Conservation (phyloP, 257 asterid species). For the Solanum sitiens region DNA sequence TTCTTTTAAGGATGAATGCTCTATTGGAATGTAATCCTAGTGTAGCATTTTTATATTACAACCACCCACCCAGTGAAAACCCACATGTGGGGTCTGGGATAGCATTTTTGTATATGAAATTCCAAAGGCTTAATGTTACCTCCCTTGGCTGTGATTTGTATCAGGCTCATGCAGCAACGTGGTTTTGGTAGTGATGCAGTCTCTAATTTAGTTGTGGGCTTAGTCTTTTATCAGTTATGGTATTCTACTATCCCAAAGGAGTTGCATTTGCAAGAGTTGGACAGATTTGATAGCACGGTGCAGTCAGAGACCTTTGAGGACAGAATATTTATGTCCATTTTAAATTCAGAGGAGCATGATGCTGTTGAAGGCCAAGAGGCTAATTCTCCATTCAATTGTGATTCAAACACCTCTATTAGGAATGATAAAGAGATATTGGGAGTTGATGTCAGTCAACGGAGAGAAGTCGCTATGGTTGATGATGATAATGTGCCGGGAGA, state of each 20-base stretch:
- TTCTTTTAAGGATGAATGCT: not conserved
- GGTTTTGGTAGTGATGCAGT: slow-evolving; percentile 49
- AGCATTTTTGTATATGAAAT: not conserved
- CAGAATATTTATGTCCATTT: slow-evolving; percentile 18
- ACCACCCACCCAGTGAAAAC: not conserved
- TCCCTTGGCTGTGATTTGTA: slow-evolving; percentile 6
- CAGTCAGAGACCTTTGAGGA: slow-evolving; percentile 29
- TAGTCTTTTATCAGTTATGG: slow-evolving; percentile 64
- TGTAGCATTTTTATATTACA: not conserved
- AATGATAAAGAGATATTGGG: slow-evolving; percentile 31
- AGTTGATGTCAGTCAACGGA: slow-evolving; percentile 3
- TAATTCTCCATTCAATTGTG: slow-evolving; percentile 15
- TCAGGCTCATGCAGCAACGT: slow-evolving; percentile 61
- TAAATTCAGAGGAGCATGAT: slow-evolving; percentile 27
- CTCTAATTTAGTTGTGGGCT: slow-evolving; percentile 72
- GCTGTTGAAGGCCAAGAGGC: slow-evolving; percentile 26
- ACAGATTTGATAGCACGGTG: slow-evolving; percentile 10
- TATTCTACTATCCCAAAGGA: slow-evolving; percentile 50
- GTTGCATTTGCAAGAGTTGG: slow-evolving; percentile 36
- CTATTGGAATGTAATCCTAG: not conserved
- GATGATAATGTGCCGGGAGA: slow-evolving; percentile 26
- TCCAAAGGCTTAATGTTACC: not conserved
- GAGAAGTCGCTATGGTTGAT: slow-evolving; percentile 16
- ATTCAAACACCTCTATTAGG: slow-evolving; percentile 60
- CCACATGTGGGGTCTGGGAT: not conserved